Percentiles rank a stretch among this genome's conserved stretches.
Conservation (phyloP, 1,139 yeast genomes). For the Debaryomyces sp. region DNA sequence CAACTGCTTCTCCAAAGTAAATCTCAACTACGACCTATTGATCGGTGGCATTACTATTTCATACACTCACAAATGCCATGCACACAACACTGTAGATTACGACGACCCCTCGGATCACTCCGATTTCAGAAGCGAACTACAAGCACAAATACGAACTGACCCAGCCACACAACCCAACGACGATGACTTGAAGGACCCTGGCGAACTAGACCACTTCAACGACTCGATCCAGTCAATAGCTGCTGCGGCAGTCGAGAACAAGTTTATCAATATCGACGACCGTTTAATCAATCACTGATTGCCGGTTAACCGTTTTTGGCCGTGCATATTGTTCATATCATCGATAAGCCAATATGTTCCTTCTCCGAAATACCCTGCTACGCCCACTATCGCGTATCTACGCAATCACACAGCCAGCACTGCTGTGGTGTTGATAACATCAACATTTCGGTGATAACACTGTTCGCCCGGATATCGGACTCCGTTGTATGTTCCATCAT, state of each 20-base stretch:
- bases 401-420: neutral
- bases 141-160: neutral
- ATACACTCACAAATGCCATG: conserved; percentile 38
- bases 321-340: neutral
- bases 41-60: conserved; percentile 33
- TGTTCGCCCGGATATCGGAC: neutral
- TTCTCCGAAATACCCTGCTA: neutral
- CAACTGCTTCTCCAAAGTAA: conserved; percentile 37
- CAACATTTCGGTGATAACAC: neutral
- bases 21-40: conserved; percentile 34
- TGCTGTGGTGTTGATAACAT: neutral
- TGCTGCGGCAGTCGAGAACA: conserved; percentile 10
- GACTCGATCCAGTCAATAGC: conserved; percentile 7
- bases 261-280: conserved; percentile 8
- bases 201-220: neutral
- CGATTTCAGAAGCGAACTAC: neutral
- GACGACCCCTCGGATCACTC: conserved; percentile 1
- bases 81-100: conserved; percentile 1
- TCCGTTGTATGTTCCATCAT: neutral
- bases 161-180: neutral
- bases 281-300: conserved; percentile 4
- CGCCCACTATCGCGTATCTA: neutral
- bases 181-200: neutral
- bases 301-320: neutral
- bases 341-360: neutral